A percentile compares a stretch with the other conserved stretches of the same genome.
These are phyloP conservation scores for Nigrospora osmanthi DNA, from an alignment of 2,329 filamentous ascomycete genomes.

Conservation along the genomic window DNA sequence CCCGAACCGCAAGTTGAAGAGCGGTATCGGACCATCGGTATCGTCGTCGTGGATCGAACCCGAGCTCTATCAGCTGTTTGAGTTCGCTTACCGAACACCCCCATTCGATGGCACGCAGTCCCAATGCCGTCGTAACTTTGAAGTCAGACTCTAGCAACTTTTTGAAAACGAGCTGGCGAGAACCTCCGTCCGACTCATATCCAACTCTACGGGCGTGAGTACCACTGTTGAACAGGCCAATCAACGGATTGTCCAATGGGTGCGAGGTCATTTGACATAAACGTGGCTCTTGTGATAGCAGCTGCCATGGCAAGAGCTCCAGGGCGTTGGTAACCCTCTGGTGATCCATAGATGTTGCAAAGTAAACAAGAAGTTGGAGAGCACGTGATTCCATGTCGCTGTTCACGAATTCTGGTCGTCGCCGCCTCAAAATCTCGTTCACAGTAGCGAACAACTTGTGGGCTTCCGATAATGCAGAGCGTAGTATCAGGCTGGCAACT, in stretches of 20 bases:
- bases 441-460: background rate
- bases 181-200: background rate
- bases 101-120: background rate
- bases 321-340: background rate
- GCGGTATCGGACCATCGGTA: background rate
- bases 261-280: background rate
- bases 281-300: too few species aligned
- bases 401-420: background rate
- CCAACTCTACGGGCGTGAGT: too few species aligned
- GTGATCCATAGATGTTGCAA: too few species aligned
- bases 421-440: background rate
- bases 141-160: background rate
- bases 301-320: background rate
- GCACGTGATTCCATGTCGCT: too few species aligned
- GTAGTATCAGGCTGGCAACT: too few species aligned
- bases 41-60: background rate
- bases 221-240: background rate
- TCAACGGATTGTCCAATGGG: background rate
- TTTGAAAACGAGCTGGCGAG: too few species aligned
- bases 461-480: background rate
- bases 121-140: background rate
- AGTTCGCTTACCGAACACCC: background rate
- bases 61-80: background rate
- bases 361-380: background rate
- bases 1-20: background rate